Evolutionary conservation across 345 rosid species (phyloP), one percentile per base, ranked within the genome.

Genomic region (Limnanthes douglasii): DNA sequence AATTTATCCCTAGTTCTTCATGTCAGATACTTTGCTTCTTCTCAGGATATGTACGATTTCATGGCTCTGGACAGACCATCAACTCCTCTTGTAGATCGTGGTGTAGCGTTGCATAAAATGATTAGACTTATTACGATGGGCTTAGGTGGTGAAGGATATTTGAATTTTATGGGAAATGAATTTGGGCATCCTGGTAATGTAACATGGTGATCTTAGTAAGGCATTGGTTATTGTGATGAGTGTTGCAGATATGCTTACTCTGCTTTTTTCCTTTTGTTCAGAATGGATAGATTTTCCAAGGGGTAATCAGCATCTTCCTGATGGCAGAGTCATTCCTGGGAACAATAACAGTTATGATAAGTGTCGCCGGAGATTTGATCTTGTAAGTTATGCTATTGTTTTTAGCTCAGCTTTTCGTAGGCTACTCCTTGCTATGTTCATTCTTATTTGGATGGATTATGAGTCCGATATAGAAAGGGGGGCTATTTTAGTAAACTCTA

Each of bases 201-300:
- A 14, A 21, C 21, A 18, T 33, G 29, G 22, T n/a, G n/a, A 26
- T 26, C 8, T 26, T 2, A 6, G 30, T 26, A 8, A 6, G 6
- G 30, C 30, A n/a, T n/a, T n/a, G n/a, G n/a, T 6, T 26, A 26
- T 8, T 26, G 2, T 26, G 30, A 8, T 26, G n/a, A 12, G 43
- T 15, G 2, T n/a, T 36, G 37, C 37, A 38, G 9, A 17, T 11
- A 8, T 37, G 32, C 30, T 54, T 11, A 28, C 11, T 51, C 46
- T 50, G 20, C 24, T n/a, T 31, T 24, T 31, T 19, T 41, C 39
- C 21, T 36, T 39, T 45, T 33, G 13, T 54, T 36, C 66, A 88
- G 95, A 88, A 57, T 88, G 97, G 97, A 83, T 88, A 15, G 97
- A 88, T 65, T 88, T 88, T 49, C 97, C 93, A 27, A 79, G 95